Base-by-base conservation (phyloP, 116 monocot species). In the Thalassia testudinum region DNA sequence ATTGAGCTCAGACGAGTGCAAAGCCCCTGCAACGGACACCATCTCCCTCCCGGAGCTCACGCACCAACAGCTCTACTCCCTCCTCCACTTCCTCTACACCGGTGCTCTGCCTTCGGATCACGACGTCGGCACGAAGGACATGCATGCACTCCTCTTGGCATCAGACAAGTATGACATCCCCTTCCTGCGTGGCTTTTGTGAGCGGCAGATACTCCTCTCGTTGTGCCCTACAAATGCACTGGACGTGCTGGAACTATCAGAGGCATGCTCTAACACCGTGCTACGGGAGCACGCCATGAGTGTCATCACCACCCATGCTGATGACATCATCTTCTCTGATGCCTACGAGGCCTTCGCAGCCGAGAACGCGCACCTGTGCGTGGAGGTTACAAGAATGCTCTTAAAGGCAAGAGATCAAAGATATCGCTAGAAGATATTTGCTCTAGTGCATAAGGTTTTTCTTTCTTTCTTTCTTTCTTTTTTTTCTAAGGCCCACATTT, bases 101-200 rank as follows among this genome's bases (percentile, higher is more conserved):
- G 91, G 91, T 5, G 51, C 45, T 5, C 27, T 91, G 23, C 47
- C 85, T 0, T 40, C 56, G 1, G 30, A 10, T 5, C 30, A 34
- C 10, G 30, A 34, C 3, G 6, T 34, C 30, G 52, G 60, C 0
- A 28, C 26, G 2, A 50, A 43, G 0, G 58, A 72, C 23, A 47
- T 44, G 47, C 75, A 81, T n/a, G 42, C 81, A 1, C 24, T 85
- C 17, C 66, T 85, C 7, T 47, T 78, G 1, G 81, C 78, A 4
- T 72, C 78, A 0, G 81, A 91, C 57, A 91, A 85, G 56, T 85
- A 91, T 47, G 66, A 82, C 42, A 61, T 91, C 42, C 73, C 81
- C 7, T 81, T 55, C 53, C 71, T 85, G n/a, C 49, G 50, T 29
- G 64, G 57, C 42, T 61, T 57, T 11, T 91, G 76, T 43, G 91